phyloP scores from a whole-genome alignment of 768 basidiomycete species.

The Tulasnella calospora region DNA sequence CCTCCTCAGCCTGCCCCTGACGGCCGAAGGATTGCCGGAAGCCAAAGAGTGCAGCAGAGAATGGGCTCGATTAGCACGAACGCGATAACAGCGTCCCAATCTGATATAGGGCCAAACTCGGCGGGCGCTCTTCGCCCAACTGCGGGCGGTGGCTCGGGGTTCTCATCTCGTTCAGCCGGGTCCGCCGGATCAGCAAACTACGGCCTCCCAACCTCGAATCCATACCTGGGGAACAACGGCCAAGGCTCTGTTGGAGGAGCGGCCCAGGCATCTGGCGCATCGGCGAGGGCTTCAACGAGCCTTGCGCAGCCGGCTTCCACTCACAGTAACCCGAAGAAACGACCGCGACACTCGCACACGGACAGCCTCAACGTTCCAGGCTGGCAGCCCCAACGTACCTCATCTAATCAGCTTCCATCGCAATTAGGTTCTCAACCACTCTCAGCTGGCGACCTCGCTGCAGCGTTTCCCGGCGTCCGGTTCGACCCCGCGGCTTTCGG shows the following conservation, averaged over 20 bases:
- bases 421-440: neutral
- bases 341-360: slow-evolving; percentile 4
- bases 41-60: neutral
- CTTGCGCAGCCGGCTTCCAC: neutral
- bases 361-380: neutral
- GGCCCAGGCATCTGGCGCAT: neutral
- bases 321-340: neutral
- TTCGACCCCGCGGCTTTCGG: slow-evolving; percentile 3
- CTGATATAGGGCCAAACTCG: neutral
- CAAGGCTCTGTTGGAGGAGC: neutral
- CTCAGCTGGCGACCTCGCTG: neutral
- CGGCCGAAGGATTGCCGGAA: slow-evolving; percentile 15
- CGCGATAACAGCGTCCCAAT: neutral
- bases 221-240: neutral
- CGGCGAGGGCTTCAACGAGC: neutral
- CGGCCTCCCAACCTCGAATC: neutral
- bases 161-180: neutral
- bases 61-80: neutral
- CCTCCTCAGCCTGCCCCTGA: neutral
- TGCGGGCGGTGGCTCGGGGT: neutral
- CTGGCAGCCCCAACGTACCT: neutral
- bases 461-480: neutral
- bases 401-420: neutral
- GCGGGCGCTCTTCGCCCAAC: neutral
- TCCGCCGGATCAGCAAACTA: neutral